A percentile compares a stretch with the other conserved stretches of the same genome.
phyloP scores from a whole-genome alignment of 2,329 filamentous ascomycete genomes.

The Myotisia sp. region DNA sequence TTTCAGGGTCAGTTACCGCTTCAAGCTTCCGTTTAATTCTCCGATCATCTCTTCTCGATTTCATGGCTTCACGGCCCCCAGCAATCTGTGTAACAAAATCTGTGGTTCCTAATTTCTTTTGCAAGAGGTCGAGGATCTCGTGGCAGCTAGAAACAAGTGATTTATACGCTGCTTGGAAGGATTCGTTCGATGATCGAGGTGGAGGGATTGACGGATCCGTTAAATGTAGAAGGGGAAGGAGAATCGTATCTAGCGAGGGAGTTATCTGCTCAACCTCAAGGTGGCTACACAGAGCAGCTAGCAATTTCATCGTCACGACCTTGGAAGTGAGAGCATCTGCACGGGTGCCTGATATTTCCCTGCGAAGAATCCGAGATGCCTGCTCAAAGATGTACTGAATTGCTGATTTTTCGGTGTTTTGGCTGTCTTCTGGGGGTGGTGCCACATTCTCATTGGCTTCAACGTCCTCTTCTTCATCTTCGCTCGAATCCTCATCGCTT shows the following conservation, averaged over 20 bases:
- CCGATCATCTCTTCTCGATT: constrained; percentile 55
- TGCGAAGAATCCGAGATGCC: constrained; percentile 62
- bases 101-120: constrained; percentile 68
- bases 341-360: constrained; percentile 51
- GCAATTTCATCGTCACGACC: constrained; percentile 57
- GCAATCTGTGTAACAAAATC: constrained; percentile 63
- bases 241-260: constrained; percentile 49
- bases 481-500: constrained; percentile 29
- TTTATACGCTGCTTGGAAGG: constrained; percentile 56
- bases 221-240: constrained; percentile 63
- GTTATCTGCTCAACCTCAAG: constrained; percentile 44
- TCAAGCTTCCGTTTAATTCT: constrained; percentile 80
- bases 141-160: constrained; percentile 56
- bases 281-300: constrained; percentile 54
- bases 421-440: constrained; percentile 28
- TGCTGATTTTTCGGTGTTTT: constrained; percentile 35
- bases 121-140: constrained; percentile 66
- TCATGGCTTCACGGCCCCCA: constrained; percentile 58
- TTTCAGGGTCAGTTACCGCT: constrained; percentile 68
- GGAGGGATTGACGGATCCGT: constrained; percentile 63
- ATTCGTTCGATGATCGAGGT: constrained; percentile 56
- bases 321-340: constrained; percentile 56
- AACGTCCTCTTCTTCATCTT: constrained; percentile 30
- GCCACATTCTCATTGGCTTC: constrained; percentile 2
- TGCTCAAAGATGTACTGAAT: constrained; percentile 66